phyloP scores from a whole-genome alignment of 129 eudicot genomes.

The Flaveria bidentis region DNA sequence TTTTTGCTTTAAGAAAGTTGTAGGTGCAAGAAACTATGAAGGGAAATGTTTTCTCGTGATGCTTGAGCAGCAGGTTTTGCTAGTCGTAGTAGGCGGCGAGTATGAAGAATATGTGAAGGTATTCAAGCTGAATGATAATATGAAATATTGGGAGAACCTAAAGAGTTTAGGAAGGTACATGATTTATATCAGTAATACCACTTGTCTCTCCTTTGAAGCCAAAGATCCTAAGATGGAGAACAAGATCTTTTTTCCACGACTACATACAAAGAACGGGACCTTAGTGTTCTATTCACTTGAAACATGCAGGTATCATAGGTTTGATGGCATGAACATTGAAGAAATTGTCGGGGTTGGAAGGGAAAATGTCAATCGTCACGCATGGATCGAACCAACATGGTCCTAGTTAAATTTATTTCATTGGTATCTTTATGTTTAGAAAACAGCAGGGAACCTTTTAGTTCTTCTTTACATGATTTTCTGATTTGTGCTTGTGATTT shows the following conservation, averaged over 20 bases:
- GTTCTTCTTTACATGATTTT: too few relatives aligned
- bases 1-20: neutral
- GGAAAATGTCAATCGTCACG: neutral
- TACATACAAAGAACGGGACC: neutral
- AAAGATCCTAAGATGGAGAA: slow-evolving; percentile 16
- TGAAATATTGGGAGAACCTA: slow-evolving; percentile 11
- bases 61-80: slow-evolving; percentile 5
- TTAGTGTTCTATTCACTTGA: slow-evolving; percentile 36
- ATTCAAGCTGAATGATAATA: slow-evolving; percentile 18
- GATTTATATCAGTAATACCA: slow-evolving; percentile 9
- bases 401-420: neutral
- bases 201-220: slow-evolving; percentile 13
- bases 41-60: neutral
- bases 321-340: neutral
- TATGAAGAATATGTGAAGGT: slow-evolving; percentile 15
- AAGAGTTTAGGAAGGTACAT: slow-evolving; percentile 18
- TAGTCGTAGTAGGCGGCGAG: neutral
- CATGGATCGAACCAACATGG: slow-evolving; percentile 29
- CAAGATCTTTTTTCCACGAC: slow-evolving; percentile 25
- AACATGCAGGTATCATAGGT: neutral
- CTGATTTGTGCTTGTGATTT: too few relatives aligned
- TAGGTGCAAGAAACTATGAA: neutral
- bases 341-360: neutral
- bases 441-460: too few relatives aligned
- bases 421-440: neutral